Evolutionary conservation across 768 basidiomycete species (phyloP), one percentile per base, ranked within the genome.

Genomic region (Suillus occidentalis): DNA sequence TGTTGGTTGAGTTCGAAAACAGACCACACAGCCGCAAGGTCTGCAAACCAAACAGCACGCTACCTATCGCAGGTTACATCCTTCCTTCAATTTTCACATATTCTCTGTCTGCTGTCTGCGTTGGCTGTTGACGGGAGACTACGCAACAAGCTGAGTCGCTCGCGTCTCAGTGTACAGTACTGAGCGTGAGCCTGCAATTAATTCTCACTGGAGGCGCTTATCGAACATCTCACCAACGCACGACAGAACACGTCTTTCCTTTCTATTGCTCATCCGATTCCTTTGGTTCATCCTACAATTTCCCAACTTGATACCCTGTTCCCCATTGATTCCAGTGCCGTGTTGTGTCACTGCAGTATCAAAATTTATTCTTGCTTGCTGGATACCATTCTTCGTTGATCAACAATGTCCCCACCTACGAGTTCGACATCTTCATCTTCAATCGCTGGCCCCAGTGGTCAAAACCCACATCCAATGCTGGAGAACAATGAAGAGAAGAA

Each of bases 401-500:
- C 62, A 50, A 18, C 76, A 63, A 81, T 87, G 85, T 85, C 86
- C 66, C 72, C 79, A 66, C 76, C 85, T 70, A 81, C 84, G 43
- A 79, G 84, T 65, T 80, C 87, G 63, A 76, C 81, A 62, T 75
- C 80, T 65, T 72, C 81, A 64, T 75, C 78, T 67, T 73, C 78
- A 66, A 76, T 76, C 68, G 81, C 82, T 60, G 83, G 82, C 63
- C 78, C 85, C 64, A 88, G 82, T 67, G 84, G 83, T 64, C 84
- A 84, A 72, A 85, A 81, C 69, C 76, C 80, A 28, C 81, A 84
- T 70, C 78, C 80, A 40, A 63, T 82, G 60, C 74, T 82, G 57
- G 84, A 88, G 76, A 87, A 86, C 72, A 86, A 82, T 69, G 89
- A 91, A 71, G 89, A 91, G 76, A 89, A 88, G 83, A 91, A 91